Evolutionary conservation across 1,139 yeast genomes (phyloP).

Genomic region (Nakaseomyces sp.): DNA sequence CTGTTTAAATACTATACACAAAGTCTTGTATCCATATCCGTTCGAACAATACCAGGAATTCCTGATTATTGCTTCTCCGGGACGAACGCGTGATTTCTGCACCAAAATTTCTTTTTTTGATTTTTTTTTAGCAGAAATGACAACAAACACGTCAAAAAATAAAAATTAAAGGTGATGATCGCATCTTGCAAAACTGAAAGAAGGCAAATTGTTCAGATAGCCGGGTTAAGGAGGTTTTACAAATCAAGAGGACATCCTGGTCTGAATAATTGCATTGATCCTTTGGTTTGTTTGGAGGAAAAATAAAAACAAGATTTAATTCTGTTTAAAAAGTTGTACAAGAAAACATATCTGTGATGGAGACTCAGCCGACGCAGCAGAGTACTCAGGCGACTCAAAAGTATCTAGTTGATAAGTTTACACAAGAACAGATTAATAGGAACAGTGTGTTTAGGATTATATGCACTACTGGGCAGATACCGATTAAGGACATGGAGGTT

Average conservation of each 20-base stretch:
- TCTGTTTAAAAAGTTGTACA: not conserved
- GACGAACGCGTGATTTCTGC: not conserved
- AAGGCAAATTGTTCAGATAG: too few relatives aligned
- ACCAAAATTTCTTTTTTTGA: not conserved
- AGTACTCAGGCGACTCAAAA: slow-evolving; percentile 52
- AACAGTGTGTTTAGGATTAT: slow-evolving; percentile 47
- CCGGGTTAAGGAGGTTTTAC: too few relatives aligned
- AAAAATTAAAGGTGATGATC: too few relatives aligned
- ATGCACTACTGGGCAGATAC: slow-evolving; percentile 59
- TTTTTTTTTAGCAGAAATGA: too few relatives aligned
- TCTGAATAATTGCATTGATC: too few relatives aligned
- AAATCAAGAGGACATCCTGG: too few relatives aligned
- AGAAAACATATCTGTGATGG: not conserved
- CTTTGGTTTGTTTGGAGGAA: not conserved
- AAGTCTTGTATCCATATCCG: too few relatives aligned
- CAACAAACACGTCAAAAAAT: slow-evolving; percentile 1
- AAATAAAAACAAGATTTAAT: not conserved
- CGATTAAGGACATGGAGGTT: slow-evolving; percentile 37
- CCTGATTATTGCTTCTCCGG: too few relatives aligned
- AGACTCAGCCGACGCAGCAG: slow-evolving; percentile 50
- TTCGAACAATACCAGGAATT: too few relatives aligned
- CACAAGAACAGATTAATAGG: slow-evolving; percentile 35
- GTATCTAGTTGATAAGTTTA: slow-evolving; percentile 33
- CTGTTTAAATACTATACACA: too few relatives aligned
- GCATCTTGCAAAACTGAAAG: too few relatives aligned